A percentile compares a stretch with the other conserved stretches of the same genome.
Conservation (phyloP, 2,329 filamentous ascomycete species). For the Trichoderma lentiforme region DNA sequence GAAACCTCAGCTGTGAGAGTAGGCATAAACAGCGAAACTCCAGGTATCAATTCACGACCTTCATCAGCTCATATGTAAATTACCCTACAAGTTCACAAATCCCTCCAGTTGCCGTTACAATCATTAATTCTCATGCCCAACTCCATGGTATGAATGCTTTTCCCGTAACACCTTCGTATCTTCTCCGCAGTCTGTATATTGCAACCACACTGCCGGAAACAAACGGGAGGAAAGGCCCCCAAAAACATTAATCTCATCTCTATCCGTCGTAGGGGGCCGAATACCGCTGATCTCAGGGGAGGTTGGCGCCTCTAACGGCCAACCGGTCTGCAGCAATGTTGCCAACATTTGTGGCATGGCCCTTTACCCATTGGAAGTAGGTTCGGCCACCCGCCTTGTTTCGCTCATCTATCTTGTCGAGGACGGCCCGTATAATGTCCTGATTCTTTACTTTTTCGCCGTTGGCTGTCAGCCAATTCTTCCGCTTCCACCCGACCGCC, state of each 20-base stretch:
- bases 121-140: constrained; percentile 5
- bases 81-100: not conserved
- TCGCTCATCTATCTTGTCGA: constrained; percentile 68
- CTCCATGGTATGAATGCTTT: constrained; percentile 6
- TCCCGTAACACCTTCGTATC: not conserved
- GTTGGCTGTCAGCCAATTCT: constrained; percentile 72
- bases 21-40: not conserved
- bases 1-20: not conserved
- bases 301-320: constrained; percentile 53
- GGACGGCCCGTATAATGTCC: constrained; percentile 73
- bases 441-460: constrained; percentile 78
- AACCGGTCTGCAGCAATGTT: constrained; percentile 79
- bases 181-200: not conserved
- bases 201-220: not conserved
- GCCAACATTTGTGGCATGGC: constrained; percentile 68
- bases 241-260: not conserved
- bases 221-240: not conserved
- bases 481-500: constrained; percentile 71
- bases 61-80: not conserved
- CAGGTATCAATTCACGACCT: not conserved
- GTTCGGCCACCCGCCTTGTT: constrained; percentile 59
- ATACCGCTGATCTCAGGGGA: constrained; percentile 20
- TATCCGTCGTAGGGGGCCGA: not conserved
- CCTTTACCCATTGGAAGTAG: constrained; percentile 84
- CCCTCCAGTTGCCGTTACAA: constrained; percentile 5